A percentile compares a stretch with the other conserved stretches of the same genome.
phyloP scores from a whole-genome alignment of 192 early-diverging fungal species.

The Allomyces arbusculus region DNA sequence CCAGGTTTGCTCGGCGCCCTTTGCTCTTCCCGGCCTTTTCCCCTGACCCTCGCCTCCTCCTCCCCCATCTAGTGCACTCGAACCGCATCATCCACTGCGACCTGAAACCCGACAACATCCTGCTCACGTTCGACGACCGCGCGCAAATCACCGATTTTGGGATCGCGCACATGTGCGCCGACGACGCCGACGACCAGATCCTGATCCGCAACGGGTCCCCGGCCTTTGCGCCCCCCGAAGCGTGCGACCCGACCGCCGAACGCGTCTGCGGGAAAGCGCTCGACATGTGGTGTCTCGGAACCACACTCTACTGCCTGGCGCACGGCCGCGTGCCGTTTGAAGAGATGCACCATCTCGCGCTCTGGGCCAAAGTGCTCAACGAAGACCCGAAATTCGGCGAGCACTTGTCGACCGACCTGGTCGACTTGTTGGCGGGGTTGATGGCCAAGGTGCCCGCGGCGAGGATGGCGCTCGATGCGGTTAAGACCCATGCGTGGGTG shows the following conservation, averaged over 20 bases:
- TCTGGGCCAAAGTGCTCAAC: no score
- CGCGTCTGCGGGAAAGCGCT: constrained; percentile 12
- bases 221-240: constrained; percentile 29
- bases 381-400: no score
- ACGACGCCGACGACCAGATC: constrained; percentile 17
- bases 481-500: no score
- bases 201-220: constrained; percentile 25
- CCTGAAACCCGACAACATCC: constrained; percentile 37
- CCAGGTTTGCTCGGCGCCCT: not conserved
- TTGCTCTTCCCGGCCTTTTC: not conserved
- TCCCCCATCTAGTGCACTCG: constrained; percentile 16
- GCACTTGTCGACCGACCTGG: no score
- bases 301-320: no score
- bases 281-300: constrained; percentile 37
- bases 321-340: no score
- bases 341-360: no score
- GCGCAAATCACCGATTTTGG: constrained; percentile 42
- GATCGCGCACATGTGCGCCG: constrained; percentile 33
- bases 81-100: constrained; percentile 36
- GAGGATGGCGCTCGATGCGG: no score
- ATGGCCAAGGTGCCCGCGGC: no score
- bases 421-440: no score
- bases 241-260: constrained; percentile 7
- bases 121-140: constrained; percentile 12
- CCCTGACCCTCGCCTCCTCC: no score